These are phyloP conservation scores for Melanomma pulvis-pyrius DNA, from an alignment of 495 filamentous ascomycete species.

Conservation along the genomic window DNA sequence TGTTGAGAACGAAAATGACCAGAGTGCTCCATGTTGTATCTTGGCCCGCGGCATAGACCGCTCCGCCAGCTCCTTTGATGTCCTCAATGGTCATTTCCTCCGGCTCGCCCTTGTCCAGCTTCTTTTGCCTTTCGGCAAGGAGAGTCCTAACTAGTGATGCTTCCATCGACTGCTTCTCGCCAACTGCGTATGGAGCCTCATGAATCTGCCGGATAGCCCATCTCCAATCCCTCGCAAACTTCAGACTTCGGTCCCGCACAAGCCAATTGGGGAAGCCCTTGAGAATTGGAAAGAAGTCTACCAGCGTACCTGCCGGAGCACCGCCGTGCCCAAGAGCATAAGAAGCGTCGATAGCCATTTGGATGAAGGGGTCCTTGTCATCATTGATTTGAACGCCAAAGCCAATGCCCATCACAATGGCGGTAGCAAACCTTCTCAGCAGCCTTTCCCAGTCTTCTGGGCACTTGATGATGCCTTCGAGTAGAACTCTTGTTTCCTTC, in stretches of 20 bases:
- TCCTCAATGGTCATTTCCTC: constrained; percentile 51
- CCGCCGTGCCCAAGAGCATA: constrained; percentile 51
- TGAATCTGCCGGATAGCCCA: constrained; percentile 11
- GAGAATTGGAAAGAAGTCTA: constrained; percentile 49
- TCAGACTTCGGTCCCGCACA: constrained; percentile 12
- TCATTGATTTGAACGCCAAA: constrained; percentile 51
- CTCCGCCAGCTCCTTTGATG: constrained; percentile 54
- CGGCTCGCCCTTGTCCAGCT: constrained; percentile 34
- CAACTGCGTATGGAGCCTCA: constrained; percentile 7
- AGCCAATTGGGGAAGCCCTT: constrained; percentile 38
- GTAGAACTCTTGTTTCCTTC: constrained; percentile 3
- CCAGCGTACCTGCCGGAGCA: constrained; percentile 48
- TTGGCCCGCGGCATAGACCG: constrained; percentile 55
- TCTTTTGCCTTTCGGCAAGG: constrained; percentile 9
- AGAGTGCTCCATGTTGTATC: constrained; percentile 52
- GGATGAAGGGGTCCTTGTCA: constrained; percentile 50
- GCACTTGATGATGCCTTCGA: not conserved
- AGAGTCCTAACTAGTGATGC: not conserved
- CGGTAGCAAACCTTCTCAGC: constrained; percentile 38
- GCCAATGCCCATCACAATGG: constrained; percentile 50
- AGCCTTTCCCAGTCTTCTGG: constrained; percentile 12
- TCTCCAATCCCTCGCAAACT: constrained; percentile 11
- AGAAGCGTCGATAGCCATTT: constrained; percentile 51
- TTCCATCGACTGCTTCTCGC: constrained; percentile 9
- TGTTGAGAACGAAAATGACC: constrained; percentile 40